Base-by-base conservation (phyloP, 2,329 filamentous ascomycete species). In the Macrophomina phaseolina region DNA sequence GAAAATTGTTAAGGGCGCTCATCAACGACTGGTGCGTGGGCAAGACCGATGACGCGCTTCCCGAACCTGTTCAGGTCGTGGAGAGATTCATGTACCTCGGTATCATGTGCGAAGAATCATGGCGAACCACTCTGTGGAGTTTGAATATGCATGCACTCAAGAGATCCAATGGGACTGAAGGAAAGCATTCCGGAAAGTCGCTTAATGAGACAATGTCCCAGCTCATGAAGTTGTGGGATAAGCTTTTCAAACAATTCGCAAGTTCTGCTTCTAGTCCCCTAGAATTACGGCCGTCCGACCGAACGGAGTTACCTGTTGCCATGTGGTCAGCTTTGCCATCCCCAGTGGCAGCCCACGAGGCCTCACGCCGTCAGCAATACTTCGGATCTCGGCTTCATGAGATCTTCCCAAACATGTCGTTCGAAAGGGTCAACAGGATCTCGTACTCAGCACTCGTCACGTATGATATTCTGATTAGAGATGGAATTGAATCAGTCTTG, bases 61-160 rank as follows among this genome's bases (percentile, higher is more conserved):
- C 65, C 2, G 72, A 70, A 9, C 77, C 77, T 3, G 73, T 74
- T 5, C 42, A 56, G 9, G 70, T 72, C 7, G 68, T 78, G 7
- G 72, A 75, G 63, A 73, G 67, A 55, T 76, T 72, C 67, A 71
- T 75, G 67, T 73, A 75, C 60, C 67, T 77, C 16, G 74, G 71
- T 18, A 67, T 79, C 32, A 69, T 69, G 45, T 68, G 68, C 14
- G 64, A 62, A 7, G 70, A 73, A 0, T 66, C 71, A 28, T 78
- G 76, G 76, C 64, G 42, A 7, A 61, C 67, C 5, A 67, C 69
- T 2, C 64, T 79, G 11, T 66, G 67, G 40, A 67, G 65, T 28
- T 36, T 78, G 32, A 77, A 73, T 30, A 67, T 74, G 51, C 65
- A 75, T 46, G 67, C 72, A 3, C 18, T 58, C n/a, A 65, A 58